A percentile compares a stretch with the other conserved stretches of the same genome.
Conservation (phyloP, 495 filamentous ascomycete genomes). For the Talaromyces nanjingensis region DNA sequence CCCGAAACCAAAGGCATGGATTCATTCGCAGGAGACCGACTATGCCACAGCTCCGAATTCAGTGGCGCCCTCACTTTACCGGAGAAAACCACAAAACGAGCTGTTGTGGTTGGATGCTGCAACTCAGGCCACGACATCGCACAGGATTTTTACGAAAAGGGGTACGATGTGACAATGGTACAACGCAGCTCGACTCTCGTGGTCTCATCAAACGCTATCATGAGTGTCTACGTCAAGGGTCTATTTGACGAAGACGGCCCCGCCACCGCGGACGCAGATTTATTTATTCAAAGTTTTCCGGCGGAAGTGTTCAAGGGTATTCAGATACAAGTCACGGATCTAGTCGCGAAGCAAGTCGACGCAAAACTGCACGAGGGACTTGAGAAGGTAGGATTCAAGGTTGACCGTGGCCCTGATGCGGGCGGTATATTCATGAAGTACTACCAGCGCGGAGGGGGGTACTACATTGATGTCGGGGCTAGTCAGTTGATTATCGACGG, state of each 20-base stretch:
- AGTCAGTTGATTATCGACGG: constrained; percentile 67
- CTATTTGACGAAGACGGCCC: constrained; percentile 55
- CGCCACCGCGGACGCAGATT: constrained; percentile 55
- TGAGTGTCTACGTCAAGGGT: constrained; percentile 47
- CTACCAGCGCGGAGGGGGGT: constrained; percentile 63
- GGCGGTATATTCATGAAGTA: constrained; percentile 65
- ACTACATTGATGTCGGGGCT: constrained; percentile 71
- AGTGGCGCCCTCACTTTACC: constrained; percentile 19
- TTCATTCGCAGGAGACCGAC: constrained; percentile 38
- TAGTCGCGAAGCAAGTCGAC: constrained; percentile 44
- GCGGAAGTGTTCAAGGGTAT: constrained; percentile 49
- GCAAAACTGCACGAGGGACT: constrained; percentile 52
- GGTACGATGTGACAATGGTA: constrained; percentile 66
- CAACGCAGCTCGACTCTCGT: constrained; percentile 73
- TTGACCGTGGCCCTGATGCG: constrained; percentile 58
- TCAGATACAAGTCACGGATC: constrained; percentile 42
- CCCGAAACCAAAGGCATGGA: constrained; percentile 37
- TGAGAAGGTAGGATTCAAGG: constrained; percentile 56
- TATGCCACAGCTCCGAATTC: constrained; percentile 36
- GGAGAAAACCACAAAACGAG: constrained; percentile 46
- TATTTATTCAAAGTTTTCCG: constrained; percentile 50
- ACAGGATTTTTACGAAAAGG: constrained; percentile 74
- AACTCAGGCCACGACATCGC: constrained; percentile 84
- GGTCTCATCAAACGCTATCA: constrained; percentile 51
- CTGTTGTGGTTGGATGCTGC: constrained; percentile 70